Base-by-base conservation (phyloP, 2,329 filamentous ascomycete species). In the Pyrenochaeta sp. region DNA sequence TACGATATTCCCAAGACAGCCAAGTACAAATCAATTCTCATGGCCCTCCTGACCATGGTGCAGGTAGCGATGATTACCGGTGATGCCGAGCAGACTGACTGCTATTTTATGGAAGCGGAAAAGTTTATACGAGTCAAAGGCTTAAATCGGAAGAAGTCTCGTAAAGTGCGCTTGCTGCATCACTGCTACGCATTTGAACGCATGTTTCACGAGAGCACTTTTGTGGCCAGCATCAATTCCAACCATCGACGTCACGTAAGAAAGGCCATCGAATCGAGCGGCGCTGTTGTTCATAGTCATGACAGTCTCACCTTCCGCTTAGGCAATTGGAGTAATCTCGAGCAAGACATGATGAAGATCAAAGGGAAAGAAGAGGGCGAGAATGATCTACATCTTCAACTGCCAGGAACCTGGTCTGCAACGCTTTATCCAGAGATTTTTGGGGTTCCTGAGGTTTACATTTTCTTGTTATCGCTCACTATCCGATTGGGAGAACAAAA, bases 141-240 rank as follows among this genome's bases (percentile, higher is more conserved):
- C 0, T 53, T 81, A 1, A 66, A 69, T 5, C 72, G 71, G 3
- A 65, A 61, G 7, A 80, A 79, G 33, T 78, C 79, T 1, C 74
- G 77, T 14, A 77, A 79, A 17, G 65, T 75, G 0, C 75, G 79
- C 2, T 58, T 82, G 0, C 61, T 82, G 0, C 80, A 82, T 51
- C 79, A 82, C 51, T 79, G 79, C 64, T 82, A 82, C 52, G 77
- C 75, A 0, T 80, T 78, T 44, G 67, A 79, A 5, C 75, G 80
- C 0, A 73, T 82, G 0, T 76, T 82, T 15, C 69, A 78, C n/a
- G 79, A 82, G 58, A 81, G 78, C 32, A 72, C 68, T 4, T 58
- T 55, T 17, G 15, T 60, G 17, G 49, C 40, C 4, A 41, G 46
- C 23, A 35, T 29, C 1, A 57, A 63, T 18, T 51, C 49, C 6